These are phyloP conservation scores for Syncephalastrum monosporum DNA, from an alignment of 371 early-diverging fungal species.

Conservation along the genomic window DNA sequence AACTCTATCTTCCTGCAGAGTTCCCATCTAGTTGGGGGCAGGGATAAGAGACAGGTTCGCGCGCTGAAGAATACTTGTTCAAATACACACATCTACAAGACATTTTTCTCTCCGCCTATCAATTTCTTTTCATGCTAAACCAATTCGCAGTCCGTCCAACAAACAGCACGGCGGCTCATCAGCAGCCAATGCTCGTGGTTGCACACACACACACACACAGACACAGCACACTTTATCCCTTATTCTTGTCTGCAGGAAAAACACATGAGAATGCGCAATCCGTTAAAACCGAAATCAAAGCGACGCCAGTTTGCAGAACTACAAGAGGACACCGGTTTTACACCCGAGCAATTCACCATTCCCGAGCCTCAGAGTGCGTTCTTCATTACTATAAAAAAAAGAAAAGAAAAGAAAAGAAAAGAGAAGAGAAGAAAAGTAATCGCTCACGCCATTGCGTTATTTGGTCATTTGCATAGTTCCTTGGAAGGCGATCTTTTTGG, in stretches of 20 bases:
- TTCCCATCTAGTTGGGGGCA: no score
- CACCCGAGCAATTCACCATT: conserved; percentile 50
- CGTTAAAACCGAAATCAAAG: conserved; percentile 36
- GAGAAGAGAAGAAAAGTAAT: neutral
- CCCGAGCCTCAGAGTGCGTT: conserved; percentile 35
- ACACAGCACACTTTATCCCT: neutral
- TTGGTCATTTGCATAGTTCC: conserved; percentile 43
- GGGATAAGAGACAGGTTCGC: no score
- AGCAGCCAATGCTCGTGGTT: no score
- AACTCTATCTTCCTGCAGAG: no score
- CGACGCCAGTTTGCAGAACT: conserved; percentile 42
- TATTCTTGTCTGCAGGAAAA: neutral
- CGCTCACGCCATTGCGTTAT: neutral
- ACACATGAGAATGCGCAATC: conserved; percentile 38
- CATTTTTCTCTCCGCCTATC: no score
- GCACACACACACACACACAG: no score
- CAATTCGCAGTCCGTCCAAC: no score
- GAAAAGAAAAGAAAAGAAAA: neutral
- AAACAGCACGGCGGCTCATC: no score
- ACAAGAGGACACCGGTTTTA: conserved; percentile 54
- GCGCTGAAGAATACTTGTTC: no score
- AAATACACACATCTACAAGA: no score
- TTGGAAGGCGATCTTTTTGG: conserved; percentile 66
- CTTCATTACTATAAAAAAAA: conserved; percentile 1
- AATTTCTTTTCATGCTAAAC: no score